Evolutionary conservation across 805 yeast genomes (phyloP).

Genomic region (Lachancea nothofagi): DNA sequence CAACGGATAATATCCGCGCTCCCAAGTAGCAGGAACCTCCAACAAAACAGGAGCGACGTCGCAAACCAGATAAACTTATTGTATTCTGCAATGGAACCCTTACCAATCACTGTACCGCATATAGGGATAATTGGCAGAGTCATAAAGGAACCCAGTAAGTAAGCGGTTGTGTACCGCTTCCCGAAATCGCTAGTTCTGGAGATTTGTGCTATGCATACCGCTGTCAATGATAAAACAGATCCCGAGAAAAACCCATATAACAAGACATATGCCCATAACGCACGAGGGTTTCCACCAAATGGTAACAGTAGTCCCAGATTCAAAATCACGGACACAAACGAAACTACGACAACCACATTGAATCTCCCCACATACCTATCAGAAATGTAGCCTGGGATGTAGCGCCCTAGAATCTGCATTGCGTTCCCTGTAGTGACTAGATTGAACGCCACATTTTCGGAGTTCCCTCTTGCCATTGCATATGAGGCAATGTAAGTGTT

Average conservation of each 20-base stretch:
- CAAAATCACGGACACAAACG: constrained; percentile 32
- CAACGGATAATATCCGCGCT: constrained; percentile 42
- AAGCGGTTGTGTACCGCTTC: constrained; percentile 51
- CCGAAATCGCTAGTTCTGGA: constrained; percentile 52
- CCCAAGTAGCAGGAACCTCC: constrained; percentile 37
- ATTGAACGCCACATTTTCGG: constrained; percentile 40
- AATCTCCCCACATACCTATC: constrained; percentile 46
- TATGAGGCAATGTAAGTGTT: constrained; percentile 51
- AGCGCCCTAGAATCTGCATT: constrained; percentile 43
- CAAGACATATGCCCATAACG: constrained; percentile 40
- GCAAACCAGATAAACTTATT: constrained; percentile 41
- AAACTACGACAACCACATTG: constrained; percentile 42
- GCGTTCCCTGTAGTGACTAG: constrained; percentile 44
- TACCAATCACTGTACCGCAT: constrained; percentile 44
- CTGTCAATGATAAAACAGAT: constrained; percentile 51
- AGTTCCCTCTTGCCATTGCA: constrained; percentile 43
- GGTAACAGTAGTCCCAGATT: constrained; percentile 41
- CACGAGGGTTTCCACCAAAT: constrained; percentile 34
- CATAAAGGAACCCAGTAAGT: constrained; percentile 50
- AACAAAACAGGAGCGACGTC: constrained; percentile 36
- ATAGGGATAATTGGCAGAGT: constrained; percentile 45
- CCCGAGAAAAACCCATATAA: constrained; percentile 55
- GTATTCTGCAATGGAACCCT: constrained; percentile 32
- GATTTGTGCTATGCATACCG: constrained; percentile 55
- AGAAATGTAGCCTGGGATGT: constrained; percentile 41